Percentiles rank a stretch among this genome's conserved stretches.
These are phyloP conservation scores for Neurospora sp. DNA, from an alignment of 495 filamentous ascomycete genomes.

Conservation along the genomic window DNA sequence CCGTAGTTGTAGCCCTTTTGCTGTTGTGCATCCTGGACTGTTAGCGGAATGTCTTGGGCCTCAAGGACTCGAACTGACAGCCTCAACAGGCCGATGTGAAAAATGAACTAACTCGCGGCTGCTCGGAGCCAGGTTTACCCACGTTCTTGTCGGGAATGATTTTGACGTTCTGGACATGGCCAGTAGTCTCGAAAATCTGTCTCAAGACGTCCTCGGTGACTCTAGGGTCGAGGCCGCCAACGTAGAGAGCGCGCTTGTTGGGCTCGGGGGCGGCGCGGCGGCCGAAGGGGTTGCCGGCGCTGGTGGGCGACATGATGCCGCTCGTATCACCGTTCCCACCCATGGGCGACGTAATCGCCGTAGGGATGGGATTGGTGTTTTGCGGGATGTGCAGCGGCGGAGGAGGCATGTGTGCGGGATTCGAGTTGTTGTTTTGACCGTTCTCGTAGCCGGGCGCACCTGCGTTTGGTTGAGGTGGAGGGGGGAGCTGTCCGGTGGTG, in stretches of 20 bases:
- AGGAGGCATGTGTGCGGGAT: constrained; percentile 81
- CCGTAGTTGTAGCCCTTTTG: constrained; percentile 98
- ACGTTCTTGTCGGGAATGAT: constrained; percentile 99
- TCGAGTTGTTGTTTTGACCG: constrained; percentile 57
- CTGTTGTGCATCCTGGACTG: constrained; percentile 25
- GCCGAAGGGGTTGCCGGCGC: constrained; percentile 60
- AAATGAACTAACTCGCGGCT: neutral
- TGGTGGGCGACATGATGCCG: constrained; percentile 72
- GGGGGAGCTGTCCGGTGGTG: constrained; percentile 49
- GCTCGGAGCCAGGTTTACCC: constrained; percentile 27
- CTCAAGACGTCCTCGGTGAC: constrained; percentile 95
- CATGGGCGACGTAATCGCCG: constrained; percentile 83
- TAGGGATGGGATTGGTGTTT: constrained; percentile 92
- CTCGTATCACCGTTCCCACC: constrained; percentile 48
- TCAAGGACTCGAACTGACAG: neutral
- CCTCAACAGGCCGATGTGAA: neutral
- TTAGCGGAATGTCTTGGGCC: neutral
- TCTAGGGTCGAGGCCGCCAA: constrained; percentile 87
- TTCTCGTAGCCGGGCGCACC: constrained; percentile 62
- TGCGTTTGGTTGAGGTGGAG: constrained; percentile 54
- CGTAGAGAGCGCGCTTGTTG: constrained; percentile 96
- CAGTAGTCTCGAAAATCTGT: constrained; percentile 98
- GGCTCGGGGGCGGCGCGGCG: constrained; percentile 94
- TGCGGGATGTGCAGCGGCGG: constrained; percentile 91
- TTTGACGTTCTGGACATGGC: constrained; percentile 97